Evolutionary conservation across 164 flowering plant genomes (phyloP).

Genomic region (Vitis cinerea): DNA sequence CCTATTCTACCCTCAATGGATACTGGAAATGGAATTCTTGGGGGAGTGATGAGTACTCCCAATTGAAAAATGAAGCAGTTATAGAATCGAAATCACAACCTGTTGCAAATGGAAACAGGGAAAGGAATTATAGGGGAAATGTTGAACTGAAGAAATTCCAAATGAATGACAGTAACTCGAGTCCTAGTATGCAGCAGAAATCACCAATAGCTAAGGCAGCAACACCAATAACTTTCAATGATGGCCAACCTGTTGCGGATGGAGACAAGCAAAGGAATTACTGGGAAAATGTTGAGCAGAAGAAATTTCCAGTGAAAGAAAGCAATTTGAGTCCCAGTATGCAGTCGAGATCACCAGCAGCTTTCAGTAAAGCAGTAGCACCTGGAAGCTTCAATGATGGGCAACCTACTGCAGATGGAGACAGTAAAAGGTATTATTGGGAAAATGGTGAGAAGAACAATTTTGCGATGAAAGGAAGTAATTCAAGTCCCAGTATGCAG

Average conservation of each 20-base stretch:
- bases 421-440: neutral
- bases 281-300: neutral
- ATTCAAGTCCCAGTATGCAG: neutral
- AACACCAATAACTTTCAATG: too few relatives aligned
- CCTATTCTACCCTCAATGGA: neutral
- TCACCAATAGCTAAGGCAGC: too few relatives aligned
- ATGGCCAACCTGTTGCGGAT: neutral
- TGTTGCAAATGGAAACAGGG: neutral
- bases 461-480: too few relatives aligned
- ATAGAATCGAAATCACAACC: neutral
- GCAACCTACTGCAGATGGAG: too few relatives aligned
- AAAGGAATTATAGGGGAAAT: neutral
- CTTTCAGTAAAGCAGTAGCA: neutral
- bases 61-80: neutral
- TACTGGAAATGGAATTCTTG: conserved; percentile 1
- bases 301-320: neutral
- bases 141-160: too few relatives aligned
- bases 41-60: too few relatives aligned
- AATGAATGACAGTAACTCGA: too few relatives aligned
- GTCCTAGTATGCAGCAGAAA: too few relatives aligned
- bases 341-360: neutral
- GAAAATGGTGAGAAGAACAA: neutral
- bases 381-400: too few relatives aligned
- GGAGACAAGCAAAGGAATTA: neutral
- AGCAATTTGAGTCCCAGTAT: neutral